phyloP scores from a whole-genome alignment of 2,329 filamentous ascomycete genomes.

The Fusarium pseudograminearum region DNA sequence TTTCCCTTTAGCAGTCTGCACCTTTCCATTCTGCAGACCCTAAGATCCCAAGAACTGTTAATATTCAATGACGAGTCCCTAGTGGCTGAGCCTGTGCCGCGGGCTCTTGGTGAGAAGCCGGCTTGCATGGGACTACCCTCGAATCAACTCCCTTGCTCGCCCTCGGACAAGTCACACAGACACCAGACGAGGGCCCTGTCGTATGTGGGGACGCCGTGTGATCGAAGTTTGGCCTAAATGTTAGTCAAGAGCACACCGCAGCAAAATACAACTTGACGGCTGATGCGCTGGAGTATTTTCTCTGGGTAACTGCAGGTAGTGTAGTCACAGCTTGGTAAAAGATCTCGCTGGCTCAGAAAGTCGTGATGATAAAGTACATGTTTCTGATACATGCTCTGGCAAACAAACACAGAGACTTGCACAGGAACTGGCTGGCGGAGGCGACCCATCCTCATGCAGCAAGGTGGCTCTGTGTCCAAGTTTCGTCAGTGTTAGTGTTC shows the following conservation, averaged over 20 bases:
- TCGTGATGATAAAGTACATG: conserved; percentile 7
- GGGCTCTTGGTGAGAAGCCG: conserved; percentile 27
- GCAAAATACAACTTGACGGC: conserved; percentile 27
- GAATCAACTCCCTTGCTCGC: conserved; percentile 35
- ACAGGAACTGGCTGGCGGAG: conserved; percentile 29
- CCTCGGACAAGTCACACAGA: conserved; percentile 41
- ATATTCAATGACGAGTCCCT: conserved; percentile 38
- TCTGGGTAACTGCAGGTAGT: conserved; percentile 4
- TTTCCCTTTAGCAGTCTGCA: not conserved
- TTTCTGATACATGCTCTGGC: conserved; percentile 8
- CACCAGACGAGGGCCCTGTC: conserved; percentile 30
- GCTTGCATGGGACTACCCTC: conserved; percentile 32
- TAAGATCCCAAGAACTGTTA: conserved; percentile 17
- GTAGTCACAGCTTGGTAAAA: not conserved
- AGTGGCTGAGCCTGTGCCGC: conserved; percentile 35
- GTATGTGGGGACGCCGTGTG: conserved; percentile 40
- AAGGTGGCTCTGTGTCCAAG: conserved; percentile 29
- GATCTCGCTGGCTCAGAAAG: not conserved
- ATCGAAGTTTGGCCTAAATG: conserved; percentile 37
- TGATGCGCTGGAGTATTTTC: conserved; percentile 11
- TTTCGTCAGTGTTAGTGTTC: conserved; percentile 32
- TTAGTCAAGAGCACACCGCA: conserved; percentile 31
- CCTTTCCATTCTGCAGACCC: conserved; percentile 10
- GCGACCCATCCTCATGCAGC: conserved; percentile 34
- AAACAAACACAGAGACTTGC: conserved; percentile 6